Evolutionary conservation across 202 grass and related monocot genomes (phyloP), one percentile per base, ranked within the genome.

Genomic region (Thinopyrum obtusiflorum): DNA sequence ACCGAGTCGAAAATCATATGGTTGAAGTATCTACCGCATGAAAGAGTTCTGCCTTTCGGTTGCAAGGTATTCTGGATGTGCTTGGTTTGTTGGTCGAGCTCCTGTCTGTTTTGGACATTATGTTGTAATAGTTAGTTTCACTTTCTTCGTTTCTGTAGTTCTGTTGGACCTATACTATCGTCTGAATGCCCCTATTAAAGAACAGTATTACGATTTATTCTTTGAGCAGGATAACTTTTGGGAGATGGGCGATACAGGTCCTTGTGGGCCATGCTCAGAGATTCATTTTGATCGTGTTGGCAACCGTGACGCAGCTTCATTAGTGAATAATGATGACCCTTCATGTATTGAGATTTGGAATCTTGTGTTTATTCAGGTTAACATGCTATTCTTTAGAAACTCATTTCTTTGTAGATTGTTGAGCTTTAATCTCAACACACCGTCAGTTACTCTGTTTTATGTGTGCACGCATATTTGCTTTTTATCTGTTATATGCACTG

Each of bases 331-430:
- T 78, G 96, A 98, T 70, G 91, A 98, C 51, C 93, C 96, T 27
- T 91, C 96, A 33, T 98, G 96, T 71, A 94, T 98, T 64, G 96
- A 98, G 72, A 98, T 98, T 27, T 96, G 96, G 96, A 96, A 98
- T 62, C 89, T 98, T 73, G 96, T 98, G 35, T 98, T 98, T 79
- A 98, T 98, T 89, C 91, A 98, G 91, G 96, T 94, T 31, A 66
- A 13, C 61, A 79, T 87, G 57, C 26, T 49, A 78, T 39, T 63
- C 35, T 68, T 13, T 49, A 5, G 14, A n/a, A 44, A 71, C 35
- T 23, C 26, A 46, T 47, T 76, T 76, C 5, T 42, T 11, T 23
- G 44, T 21, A 35, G 29, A 55, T 37, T 15, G 2, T 29, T n/a
- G 77, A 31, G 37, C 31, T 78, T 88, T 44, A 66, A 51, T 53